Evolutionary conservation across 148 eudicot species (phyloP).

Genomic region (Polygonum aviculare): DNA sequence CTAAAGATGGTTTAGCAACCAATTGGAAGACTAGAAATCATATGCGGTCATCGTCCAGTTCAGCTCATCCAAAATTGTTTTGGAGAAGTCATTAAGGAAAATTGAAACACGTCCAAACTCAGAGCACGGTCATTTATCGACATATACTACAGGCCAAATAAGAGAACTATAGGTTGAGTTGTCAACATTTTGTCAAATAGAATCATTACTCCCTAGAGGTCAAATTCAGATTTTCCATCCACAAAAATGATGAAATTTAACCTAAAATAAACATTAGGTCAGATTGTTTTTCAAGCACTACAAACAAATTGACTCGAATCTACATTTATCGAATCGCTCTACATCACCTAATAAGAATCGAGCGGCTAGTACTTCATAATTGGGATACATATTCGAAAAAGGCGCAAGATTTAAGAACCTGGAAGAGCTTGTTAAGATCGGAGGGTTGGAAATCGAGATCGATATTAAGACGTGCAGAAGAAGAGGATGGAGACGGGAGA

Average conservation of each 20-base stretch:
- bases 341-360: neutral
- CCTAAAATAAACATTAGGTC: neutral
- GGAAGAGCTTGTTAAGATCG: slow-evolving; percentile 50
- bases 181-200: neutral
- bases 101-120: too few relatives aligned
- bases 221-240: neutral
- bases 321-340: neutral
- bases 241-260: neutral
- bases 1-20: too few relatives aligned
- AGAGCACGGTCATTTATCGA: too few relatives aligned
- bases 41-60: too few relatives aligned
- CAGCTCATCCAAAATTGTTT: too few relatives aligned
- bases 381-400: neutral
- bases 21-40: too few relatives aligned
- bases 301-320: neutral
- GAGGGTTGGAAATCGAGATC: slow-evolving; percentile 35
- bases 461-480: slow-evolving; percentile 9
- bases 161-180: neutral
- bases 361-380: neutral
- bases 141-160: too few relatives aligned
- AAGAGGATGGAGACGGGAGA: slow-evolving; percentile 16
- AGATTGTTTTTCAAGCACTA: neutral
- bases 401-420: slow-evolving; percentile 36
- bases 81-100: too few relatives aligned
- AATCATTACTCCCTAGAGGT: neutral